Evolutionary conservation across 345 rosid genomes (phyloP).

Genomic region (Lumnitzera littorea): DNA sequence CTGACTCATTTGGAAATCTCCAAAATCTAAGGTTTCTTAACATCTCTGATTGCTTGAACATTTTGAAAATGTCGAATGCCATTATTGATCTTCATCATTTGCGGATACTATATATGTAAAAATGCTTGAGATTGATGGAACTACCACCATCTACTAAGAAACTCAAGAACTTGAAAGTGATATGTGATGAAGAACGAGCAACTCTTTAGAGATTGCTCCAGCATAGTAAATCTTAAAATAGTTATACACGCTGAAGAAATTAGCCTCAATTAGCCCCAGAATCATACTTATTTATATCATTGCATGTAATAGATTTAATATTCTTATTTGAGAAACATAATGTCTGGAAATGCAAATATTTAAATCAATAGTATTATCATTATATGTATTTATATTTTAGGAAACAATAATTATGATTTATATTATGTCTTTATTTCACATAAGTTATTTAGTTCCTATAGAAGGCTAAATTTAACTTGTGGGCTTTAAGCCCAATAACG

Average conservation of each 20-base stretch:
- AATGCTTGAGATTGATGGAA: constrained; percentile 10
- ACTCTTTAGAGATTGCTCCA: too few species aligned
- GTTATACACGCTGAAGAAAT: constrained; percentile 11
- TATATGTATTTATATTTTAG: too few species aligned
- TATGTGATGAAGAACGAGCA: not conserved
- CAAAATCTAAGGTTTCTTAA: constrained; percentile 16
- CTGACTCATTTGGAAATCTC: constrained; percentile 16
- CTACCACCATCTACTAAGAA: constrained; percentile 14
- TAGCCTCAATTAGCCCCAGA: constrained; percentile 20
- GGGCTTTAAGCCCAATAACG: too few species aligned
- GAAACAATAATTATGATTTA: too few species aligned
- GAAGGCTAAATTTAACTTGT: too few species aligned
- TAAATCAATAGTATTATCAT: too few species aligned
- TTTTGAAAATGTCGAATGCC: constrained; percentile 11
- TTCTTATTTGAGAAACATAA: too few species aligned
- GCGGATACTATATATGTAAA: constrained; percentile 16
- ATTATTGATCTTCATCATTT: constrained; percentile 12
- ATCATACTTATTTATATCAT: too few species aligned
- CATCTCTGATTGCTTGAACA: constrained; percentile 12
- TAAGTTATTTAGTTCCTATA: too few species aligned
- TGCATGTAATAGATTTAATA: too few species aligned
- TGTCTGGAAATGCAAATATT: too few species aligned
- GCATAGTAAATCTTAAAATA: not conserved
- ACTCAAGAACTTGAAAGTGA: constrained; percentile 14
- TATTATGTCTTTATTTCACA: too few species aligned